Evolutionary conservation across 2,329 filamentous ascomycete genomes (phyloP), one percentile per base, ranked within the genome.

Genomic region (Alternaria gaisen): DNA sequence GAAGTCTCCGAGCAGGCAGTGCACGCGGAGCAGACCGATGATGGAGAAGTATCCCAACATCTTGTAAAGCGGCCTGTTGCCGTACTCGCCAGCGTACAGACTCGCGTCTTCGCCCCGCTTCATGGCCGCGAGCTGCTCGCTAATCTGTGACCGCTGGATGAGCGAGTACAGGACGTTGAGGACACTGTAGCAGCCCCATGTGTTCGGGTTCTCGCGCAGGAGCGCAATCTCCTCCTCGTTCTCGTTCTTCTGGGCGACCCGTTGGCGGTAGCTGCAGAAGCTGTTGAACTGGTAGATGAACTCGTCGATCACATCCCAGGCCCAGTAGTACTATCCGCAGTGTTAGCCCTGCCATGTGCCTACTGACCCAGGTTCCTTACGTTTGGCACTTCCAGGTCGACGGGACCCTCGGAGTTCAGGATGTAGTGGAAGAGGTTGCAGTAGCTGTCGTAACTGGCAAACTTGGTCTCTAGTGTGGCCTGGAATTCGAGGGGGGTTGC

Each of bases 241-340:
- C 80, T 91, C 87, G 84, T 80, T 88, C 84, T 85, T 88, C 72
- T 93, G 88, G 67, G 95, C 95, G 71, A 97, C 89, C 70, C 93
- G 90, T 81, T 96, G 93, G 77, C 95, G 90, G 87, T 97, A 97
- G 66, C 93, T 93, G 80, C 93, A 98, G 86, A 99, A 99, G 61
- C 94, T 96, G 86, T 99, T 97, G 87, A 99, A 99, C 82, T 99
- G 95, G 86, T 99, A 99, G 83, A 99, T 98, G 85, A 99, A 99
- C 83, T 99, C 95, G 81, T 99, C 95, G 83, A 99, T 97, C 71
- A 98, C 94, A 81, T 99, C 95, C 95, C 95, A 99, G 42, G 95
- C 95, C 95, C 95, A 99, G 85, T 94, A 97, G 84, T 97, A 96
- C 93, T 98, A 60, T 38, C 56, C 40, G 38, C 50, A 16, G 8